Evolutionary conservation across 2,329 filamentous ascomycete genomes (phyloP).

Genomic region (Aspergillus candidus): DNA sequence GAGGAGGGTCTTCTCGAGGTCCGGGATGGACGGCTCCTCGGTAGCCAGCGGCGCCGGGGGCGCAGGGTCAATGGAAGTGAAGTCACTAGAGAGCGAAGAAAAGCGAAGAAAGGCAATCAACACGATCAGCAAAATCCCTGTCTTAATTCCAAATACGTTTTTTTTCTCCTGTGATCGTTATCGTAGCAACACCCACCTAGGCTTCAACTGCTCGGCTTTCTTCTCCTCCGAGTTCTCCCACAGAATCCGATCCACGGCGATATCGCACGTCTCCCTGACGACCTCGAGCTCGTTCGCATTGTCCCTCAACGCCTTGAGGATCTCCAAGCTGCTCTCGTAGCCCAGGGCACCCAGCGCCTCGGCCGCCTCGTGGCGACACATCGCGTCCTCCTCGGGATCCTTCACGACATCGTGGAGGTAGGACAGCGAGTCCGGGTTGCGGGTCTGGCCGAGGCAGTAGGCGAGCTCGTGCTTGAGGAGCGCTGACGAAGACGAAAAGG

Average conservation of each 20-base stretch:
- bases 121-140: no score
- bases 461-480: slow-evolving; percentile 94
- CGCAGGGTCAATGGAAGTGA: slow-evolving; percentile 90
- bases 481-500: slow-evolving; percentile 75
- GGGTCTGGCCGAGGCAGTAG: slow-evolving; percentile 91
- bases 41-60: slow-evolving; percentile 73
- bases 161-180: no score
- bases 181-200: slow-evolving; percentile 54
- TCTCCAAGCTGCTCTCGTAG: slow-evolving; percentile 63
- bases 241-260: slow-evolving; percentile 86
- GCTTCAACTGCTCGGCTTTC: slow-evolving; percentile 68
- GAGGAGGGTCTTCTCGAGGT: slow-evolving; percentile 70
- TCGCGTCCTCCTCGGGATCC: slow-evolving; percentile 76
- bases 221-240: slow-evolving; percentile 77
- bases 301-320: slow-evolving; percentile 69
- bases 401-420: slow-evolving; percentile 68
- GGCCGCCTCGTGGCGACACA: slow-evolving; percentile 94
- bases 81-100: slow-evolving; percentile 60
- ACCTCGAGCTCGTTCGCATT: slow-evolving; percentile 69
- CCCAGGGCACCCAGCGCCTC: slow-evolving; percentile 89
- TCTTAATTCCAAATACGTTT: no score
- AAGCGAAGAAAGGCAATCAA: slow-evolving; percentile 19
- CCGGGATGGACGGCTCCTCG: slow-evolving; percentile 58
- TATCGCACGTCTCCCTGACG: slow-evolving; percentile 93
- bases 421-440: slow-evolving; percentile 66